These are phyloP conservation scores for Lophiostoma macrostomum DNA, from an alignment of 495 filamentous ascomycete species.

Conservation along the genomic window DNA sequence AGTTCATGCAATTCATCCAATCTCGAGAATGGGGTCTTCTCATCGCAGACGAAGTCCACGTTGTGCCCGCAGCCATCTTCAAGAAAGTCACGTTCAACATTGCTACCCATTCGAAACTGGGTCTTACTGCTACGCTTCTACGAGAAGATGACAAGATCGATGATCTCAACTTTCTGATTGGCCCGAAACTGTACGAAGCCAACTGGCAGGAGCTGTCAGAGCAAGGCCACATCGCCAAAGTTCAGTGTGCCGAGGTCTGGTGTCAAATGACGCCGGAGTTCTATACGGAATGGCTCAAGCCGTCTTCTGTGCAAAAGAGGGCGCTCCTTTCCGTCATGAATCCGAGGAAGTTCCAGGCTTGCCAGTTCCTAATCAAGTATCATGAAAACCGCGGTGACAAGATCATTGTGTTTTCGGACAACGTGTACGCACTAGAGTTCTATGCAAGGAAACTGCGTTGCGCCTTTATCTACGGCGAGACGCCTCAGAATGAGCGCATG, in stretches of 20 bases:
- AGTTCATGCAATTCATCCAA: conserved; percentile 96
- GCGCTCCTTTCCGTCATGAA: conserved; percentile 94
- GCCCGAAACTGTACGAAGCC: conserved; percentile 94
- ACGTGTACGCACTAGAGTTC: conserved; percentile 85
- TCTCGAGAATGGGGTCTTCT: conserved; percentile 96
- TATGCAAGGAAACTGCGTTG: conserved; percentile 85
- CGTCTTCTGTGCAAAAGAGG: conserved; percentile 63
- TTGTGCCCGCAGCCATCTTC: conserved; percentile 95
- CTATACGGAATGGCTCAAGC: conserved; percentile 85
- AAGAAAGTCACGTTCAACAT: conserved; percentile 86
- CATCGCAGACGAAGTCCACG: conserved; percentile 97
- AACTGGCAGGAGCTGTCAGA: conserved; percentile 99
- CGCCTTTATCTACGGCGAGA: conserved; percentile 91
- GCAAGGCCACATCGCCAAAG: conserved; percentile 94
- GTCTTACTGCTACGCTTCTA: conserved; percentile 88
- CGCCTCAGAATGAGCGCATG: conserved; percentile 79
- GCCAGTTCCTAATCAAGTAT: conserved; percentile 95
- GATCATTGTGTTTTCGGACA: conserved; percentile 98
- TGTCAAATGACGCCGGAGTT: conserved; percentile 99
- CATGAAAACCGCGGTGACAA: conserved; percentile 97
- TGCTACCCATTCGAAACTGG: conserved; percentile 93
- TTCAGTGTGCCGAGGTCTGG: conserved; percentile 98
- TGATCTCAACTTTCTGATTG: conserved; percentile 96
- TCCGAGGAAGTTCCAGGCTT: conserved; percentile 92
- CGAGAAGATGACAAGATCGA: conserved; percentile 98